Evolutionary conservation across 2,329 filamentous ascomycete genomes (phyloP), one percentile per base, ranked within the genome.

Genomic region (Cercospora sesami): DNA sequence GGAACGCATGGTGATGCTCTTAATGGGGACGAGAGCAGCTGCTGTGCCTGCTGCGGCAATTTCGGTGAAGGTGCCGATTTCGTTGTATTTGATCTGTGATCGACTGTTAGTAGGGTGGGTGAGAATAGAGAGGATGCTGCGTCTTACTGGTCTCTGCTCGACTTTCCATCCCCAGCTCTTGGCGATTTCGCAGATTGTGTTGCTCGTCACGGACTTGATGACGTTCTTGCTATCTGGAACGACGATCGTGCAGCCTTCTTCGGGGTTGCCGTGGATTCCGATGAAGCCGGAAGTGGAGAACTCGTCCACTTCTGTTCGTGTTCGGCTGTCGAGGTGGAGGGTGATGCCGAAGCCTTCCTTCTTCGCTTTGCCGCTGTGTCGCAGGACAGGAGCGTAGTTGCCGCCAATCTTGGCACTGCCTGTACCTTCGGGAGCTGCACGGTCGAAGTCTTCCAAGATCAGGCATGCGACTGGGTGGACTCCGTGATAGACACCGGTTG

Each of bases 281-380:
- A 98, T 91, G 79, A 99, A 98, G 0, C 93, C 94, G 71, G 90
- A 94, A 0, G 95, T 98, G 73, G 91, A 95, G 78, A 98, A 99
- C 84, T 99, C 94, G 76, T 99, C 94, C 70, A 99, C 87, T 79
- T 96, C 93, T 68, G 88, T 90, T 74, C 94, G 87, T 9, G 87
- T 91, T 76, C 89, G 89, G 79, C 91, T 95, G 81, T 98, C 95
- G 64, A 98, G 83, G 79, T 98, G 94, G 75, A 98, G 84, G 1
- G 94, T 98, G 76, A 98, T 98, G n/a, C 92, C 94, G 77, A 87
- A 98, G 33, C 94, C 94, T 68, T 92, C 87, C 18, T 84, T 82
- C 67, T 90, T 84, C 0, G 95, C 94, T 76, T 87, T 90, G 75
- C 96, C 93, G 77, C 92, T 96, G 86, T 92, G 93, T 65, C 91